phyloP scores from a whole-genome alignment of 352 stramenopile genomes.

The Globisporangium yorkense region DNA sequence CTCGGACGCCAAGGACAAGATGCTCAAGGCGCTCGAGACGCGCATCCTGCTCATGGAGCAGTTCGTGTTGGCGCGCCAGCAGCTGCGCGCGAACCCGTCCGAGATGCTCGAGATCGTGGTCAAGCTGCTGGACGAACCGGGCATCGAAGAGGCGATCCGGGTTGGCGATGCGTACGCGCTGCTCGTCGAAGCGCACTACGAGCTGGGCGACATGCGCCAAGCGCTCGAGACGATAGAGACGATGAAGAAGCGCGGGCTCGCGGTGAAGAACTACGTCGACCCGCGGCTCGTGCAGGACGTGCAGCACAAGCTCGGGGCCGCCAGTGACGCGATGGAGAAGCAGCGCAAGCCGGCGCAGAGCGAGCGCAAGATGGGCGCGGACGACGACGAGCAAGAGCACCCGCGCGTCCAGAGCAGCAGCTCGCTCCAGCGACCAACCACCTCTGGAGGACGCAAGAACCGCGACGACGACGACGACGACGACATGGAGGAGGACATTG shows the following conservation, averaged over 20 bases:
- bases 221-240: constrained; percentile 65
- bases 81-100: constrained; percentile 48
- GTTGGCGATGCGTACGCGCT: constrained; percentile 87
- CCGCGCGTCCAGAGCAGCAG: constrained; percentile 12
- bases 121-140: constrained; percentile 77
- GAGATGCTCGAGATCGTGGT: constrained; percentile 76
- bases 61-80: constrained; percentile 73
- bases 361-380: constrained; percentile 26
- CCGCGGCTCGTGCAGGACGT: constrained; percentile 61
- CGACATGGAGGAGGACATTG: constrained; percentile 81
- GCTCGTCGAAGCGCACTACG: constrained; percentile 77
- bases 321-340: constrained; percentile 19
- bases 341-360: constrained; percentile 13
- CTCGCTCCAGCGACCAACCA: constrained; percentile 12
- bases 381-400: constrained; percentile 8
- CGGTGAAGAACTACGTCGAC: constrained; percentile 73
- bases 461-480: constrained; percentile 41
- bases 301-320: constrained; percentile 38
- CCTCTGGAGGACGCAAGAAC: constrained; percentile 18
- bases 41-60: constrained; percentile 76
- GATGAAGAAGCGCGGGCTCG: constrained; percentile 66
- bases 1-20: constrained; percentile 58
- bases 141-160: constrained; percentile 84
- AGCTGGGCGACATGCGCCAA: constrained; percentile 56
- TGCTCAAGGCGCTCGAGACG: constrained; percentile 46